Conservation (phyloP, 345 rosid genomes). For the Citrus sinensis region DVS_A1.0 CM039168.1:4359001-4359500, state of each 20-base stretch:
- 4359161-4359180: neutral
- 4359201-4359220: too few relatives aligned
- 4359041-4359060: slow-evolving; percentile 70
- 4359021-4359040: slow-evolving; percentile 66
- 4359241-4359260: too few relatives aligned
- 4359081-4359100: slow-evolving; percentile 71
- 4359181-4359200: too few relatives aligned
- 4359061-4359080: slow-evolving; percentile 58
- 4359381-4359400: slow-evolving; percentile 37
- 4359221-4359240: too few relatives aligned
- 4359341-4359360: slow-evolving; percentile 54
- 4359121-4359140: slow-evolving; percentile 50
- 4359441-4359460: slow-evolving; percentile 52
- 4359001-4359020: slow-evolving; percentile 57
- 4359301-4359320: slow-evolving; percentile 18
- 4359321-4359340: slow-evolving; percentile 50
- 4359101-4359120: slow-evolving; percentile 44
- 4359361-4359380: slow-evolving; percentile 39
- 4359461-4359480: slow-evolving; percentile 62
- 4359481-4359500: slow-evolving; percentile 49
- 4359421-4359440: slow-evolving; percentile 63
- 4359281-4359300: neutral
- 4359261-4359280: too few relatives aligned
- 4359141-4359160: slow-evolving; percentile 52
- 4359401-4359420: slow-evolving; percentile 45